Evolutionary conservation across 2,329 filamentous ascomycete species (phyloP), one percentile per base, ranked within the genome.

Genomic region (Colletotrichum sp.): DNA sequence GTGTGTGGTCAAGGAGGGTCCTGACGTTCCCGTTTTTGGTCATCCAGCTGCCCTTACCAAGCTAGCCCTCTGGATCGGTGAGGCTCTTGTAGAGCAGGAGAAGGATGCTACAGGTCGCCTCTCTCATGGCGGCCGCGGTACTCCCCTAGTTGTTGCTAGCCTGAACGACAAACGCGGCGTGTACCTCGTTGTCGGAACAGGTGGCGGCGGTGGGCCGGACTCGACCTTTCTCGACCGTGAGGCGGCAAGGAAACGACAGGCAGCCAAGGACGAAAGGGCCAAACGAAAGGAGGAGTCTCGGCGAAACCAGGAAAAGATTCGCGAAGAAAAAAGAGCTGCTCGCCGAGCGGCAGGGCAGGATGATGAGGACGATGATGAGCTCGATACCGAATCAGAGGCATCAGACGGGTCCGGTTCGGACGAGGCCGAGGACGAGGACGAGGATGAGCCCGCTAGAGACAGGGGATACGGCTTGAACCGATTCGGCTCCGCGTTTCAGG

Each of bases 401-500:
- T 81, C 85, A 1, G 85, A 85, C 25, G 84, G 78, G 3, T 87
- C 84, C 1, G 87, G 87, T 19, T 86, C 84, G 5, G 87, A 87
- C 8, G 88, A 89, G 8, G 91, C 91, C 8, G 91, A 89, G 8
- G 91, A 91, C 8, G 91, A 92, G 2, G 88, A 90, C 5, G 91
- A 92, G 2, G 88, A 90, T 6, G 89, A 91, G 9, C 89, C 90
- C 52, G 85, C 86, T 19, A 87, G 87, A 44, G 90, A 90, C 65
- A 91, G 91, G 77, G 93, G 94, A 1, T 94, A 94, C 70, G 94
- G 96, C 3, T 87, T 95, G 68, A 99, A 98, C 85, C 92, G 94
- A 66, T 99, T 99, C 81, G 97, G 97, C 9, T 96, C 94, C 80
- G 96, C 97, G 5, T 99, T 99, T 84, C 96, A 98, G 83, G 96